Evolutionary conservation across 495 filamentous ascomycete species (phyloP), one percentile per base, ranked within the genome.

Genomic region (Hyaloscypha finlandica): DNA sequence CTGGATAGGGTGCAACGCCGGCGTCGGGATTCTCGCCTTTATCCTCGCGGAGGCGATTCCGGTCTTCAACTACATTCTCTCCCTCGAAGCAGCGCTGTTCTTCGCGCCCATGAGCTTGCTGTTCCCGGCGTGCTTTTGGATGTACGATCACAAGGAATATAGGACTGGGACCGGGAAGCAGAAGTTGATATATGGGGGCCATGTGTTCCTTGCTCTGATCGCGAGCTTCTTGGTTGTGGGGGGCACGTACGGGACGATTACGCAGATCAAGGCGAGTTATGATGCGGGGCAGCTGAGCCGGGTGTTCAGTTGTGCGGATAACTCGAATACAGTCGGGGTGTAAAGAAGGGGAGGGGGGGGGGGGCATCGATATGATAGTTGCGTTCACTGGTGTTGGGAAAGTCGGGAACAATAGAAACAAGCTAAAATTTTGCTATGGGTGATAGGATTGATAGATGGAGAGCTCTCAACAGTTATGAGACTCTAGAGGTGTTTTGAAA

Each of bases 61-160:
- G 2, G 65, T 78, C 9, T 79, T 78, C 39, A 65, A 68, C 32
- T 53, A 66, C 48, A 22, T 67, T 3, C 45, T 67, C 8, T 22
- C 64, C 53, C 64, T 61, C 8, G 51, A 16, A 4, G 64, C 53
- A 4, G 29, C 35, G n/a, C 20, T 71, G 31, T 61, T 45, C 9
- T 80, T 78, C 69, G 77, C 75, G 42, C 75, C 78, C n/a, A 53
- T 79, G 70, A 71, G 73, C 12, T 74, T 82, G 20, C 71, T 69
- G 25, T 67, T 83, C 45, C 81, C 79, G 0, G 78, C 74, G 0
- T 78, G 74, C 70, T 60, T 83, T 12, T 83, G 81, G 81, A 33
- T 84, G n/a, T 74, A 81, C 69, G 77, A 77, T 52, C 76, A 81
- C 64, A 62, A 63, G 0, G 63, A 76, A 20, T 81, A 78, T 61